Evolutionary conservation across 2,329 filamentous ascomycete genomes (phyloP), one percentile per base, ranked within the genome.

Genomic region (Talaromyces piceae): DNA sequence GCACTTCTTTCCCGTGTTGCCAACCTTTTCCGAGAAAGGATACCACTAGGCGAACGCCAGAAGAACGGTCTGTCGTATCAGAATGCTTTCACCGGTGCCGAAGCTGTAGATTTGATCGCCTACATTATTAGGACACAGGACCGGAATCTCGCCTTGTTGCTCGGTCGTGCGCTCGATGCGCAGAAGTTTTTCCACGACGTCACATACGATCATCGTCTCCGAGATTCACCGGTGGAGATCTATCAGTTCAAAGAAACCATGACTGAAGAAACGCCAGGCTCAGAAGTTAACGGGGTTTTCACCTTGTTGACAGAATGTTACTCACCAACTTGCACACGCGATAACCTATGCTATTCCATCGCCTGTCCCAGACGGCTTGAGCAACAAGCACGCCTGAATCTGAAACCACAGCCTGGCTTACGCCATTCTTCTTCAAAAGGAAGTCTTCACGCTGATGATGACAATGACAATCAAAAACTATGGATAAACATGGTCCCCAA

Each of bases 101-200:
- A 98, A 67, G 91, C 93, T 18, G 93, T 98, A 18, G 93, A 98
- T 67, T 80, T 97, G 53, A 86, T 98, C 57, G 88, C 88, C 1
- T 95, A 94, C 65, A 97, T 98, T 58, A 97, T 98, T 69, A 87
- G 94, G 64, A 98, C 93, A 1, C 95, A 89, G 0, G 93, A 98
- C 70, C 83, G 93, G 53, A 98, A 98, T 66, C 76, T 98, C 54
- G 93, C 93, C 9, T 76, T 98, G 45, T 80, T 98, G 8, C 76
- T 98, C 13, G 93, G 93, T 56, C 82, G 93, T 65, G 90, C 93
- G 39, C 75, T 98, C 54, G 93, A 98, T 71, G 93, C 93, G 22
- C 93, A 98, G 66, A 97, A 97, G 67, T 96, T 95, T 73, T 98
- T 98, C 67, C 93, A 98, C 73, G 93, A 98, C 77, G 93, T 97